A percentile compares a stretch with the other conserved stretches of the same genome.
Conservation (phyloP, 2,329 filamentous ascomycete species). For the Pseudocercospora ulei region DNA sequence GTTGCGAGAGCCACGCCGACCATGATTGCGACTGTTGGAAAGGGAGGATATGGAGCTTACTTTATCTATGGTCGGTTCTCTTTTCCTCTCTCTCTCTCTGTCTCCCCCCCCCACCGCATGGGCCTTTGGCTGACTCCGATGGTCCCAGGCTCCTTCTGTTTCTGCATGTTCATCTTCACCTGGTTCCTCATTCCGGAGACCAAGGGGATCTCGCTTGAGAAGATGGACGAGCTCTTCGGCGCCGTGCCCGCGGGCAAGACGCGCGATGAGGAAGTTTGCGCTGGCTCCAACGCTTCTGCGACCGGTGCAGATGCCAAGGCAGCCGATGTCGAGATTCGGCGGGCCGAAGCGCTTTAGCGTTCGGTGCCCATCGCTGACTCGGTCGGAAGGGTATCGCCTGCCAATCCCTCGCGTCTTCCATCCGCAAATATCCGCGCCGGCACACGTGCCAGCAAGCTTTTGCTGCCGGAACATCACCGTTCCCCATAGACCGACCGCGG, state of each 20-base stretch:
- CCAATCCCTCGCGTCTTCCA: no score
- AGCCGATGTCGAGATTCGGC: conserved; percentile 4
- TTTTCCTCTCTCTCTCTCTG: conserved; percentile 36
- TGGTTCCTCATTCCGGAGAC: conserved; percentile 52
- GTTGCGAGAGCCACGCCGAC: conserved; percentile 58
- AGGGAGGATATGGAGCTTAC: conserved; percentile 41
- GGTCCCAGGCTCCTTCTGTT: conserved; percentile 58
- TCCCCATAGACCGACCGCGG: no score
- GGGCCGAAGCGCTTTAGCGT: not conserved
- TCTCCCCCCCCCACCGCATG: no score
- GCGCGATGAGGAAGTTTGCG: conserved; percentile 9
- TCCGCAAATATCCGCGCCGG: no score
- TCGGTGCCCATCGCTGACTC: not conserved
- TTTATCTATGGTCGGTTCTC: conserved; percentile 35
- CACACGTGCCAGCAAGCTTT: no score
- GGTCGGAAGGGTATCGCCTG: no score
- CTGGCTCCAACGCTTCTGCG: not conserved
- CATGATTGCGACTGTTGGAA: conserved; percentile 52
- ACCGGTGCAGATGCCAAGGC: not conserved
- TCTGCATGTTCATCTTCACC: conserved; percentile 56
- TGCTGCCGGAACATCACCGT: no score
- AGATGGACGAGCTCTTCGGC: conserved; percentile 30
- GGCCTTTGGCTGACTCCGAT: conserved; percentile 54
- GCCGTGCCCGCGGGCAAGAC: conserved; percentile 34
- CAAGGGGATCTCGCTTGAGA: conserved; percentile 44